phyloP scores from a whole-genome alignment of 2,329 filamentous ascomycete genomes.

The Neofusicoccum sp. region DNA sequence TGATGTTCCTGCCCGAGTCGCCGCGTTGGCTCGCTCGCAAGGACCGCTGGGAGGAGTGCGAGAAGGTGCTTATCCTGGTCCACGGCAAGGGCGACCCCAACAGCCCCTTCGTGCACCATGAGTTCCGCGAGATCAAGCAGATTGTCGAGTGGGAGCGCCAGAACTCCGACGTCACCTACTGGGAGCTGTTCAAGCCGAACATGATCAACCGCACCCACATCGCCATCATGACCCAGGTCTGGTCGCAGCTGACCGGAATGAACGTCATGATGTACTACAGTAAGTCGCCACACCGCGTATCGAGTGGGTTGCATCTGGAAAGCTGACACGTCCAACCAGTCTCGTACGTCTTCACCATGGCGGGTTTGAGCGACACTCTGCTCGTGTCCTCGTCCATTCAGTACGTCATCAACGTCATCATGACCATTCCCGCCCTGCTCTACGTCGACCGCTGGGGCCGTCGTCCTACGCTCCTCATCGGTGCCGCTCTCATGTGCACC shows the following conservation, averaged over 20 bases:
- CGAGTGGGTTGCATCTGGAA: neutral
- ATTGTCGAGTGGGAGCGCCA: slow-evolving; percentile 71
- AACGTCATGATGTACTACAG: slow-evolving; percentile 61
- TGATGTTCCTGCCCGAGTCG: slow-evolving; percentile 51
- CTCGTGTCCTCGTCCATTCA: slow-evolving; percentile 68
- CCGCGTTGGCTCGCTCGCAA: slow-evolving; percentile 47
- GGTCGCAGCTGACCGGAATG: slow-evolving; percentile 75
- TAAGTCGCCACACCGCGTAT: neutral
- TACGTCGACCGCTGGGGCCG: slow-evolving; percentile 76
- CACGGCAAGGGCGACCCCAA: slow-evolving; percentile 59
- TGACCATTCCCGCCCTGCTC: slow-evolving; percentile 73
- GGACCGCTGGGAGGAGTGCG: slow-evolving; percentile 46
- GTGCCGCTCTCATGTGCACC: slow-evolving; percentile 62
- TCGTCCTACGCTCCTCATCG: slow-evolving; percentile 64
- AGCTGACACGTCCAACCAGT: slow-evolving; percentile 50
- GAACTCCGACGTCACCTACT: slow-evolving; percentile 67
- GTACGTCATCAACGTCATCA: slow-evolving; percentile 70
- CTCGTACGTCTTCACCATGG: slow-evolving; percentile 69
- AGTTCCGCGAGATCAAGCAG: slow-evolving; percentile 70
- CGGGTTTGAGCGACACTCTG: slow-evolving; percentile 59
- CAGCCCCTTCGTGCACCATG: slow-evolving; percentile 63
- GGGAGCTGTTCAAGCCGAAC: slow-evolving; percentile 69
- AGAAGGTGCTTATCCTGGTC: slow-evolving; percentile 42
- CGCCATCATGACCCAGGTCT: slow-evolving; percentile 71
- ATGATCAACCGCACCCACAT: slow-evolving; percentile 73